Evolutionary conservation across 2,329 filamentous ascomycete species (phyloP), one percentile per base, ranked within the genome.

Genomic region (Fusarium fujikuroi): DNA sequence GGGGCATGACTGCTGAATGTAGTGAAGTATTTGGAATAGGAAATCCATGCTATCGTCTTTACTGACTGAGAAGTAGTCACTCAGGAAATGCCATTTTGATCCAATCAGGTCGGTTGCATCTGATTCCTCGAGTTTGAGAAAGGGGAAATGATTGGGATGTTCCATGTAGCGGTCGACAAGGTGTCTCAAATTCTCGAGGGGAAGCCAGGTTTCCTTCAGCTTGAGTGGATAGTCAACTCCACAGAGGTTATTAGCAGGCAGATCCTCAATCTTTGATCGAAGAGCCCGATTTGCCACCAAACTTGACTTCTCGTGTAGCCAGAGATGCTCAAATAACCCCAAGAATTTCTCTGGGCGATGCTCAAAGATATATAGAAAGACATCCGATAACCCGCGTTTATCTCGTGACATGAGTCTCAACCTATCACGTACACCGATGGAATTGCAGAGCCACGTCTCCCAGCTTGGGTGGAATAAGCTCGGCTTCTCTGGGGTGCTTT

Each of bases 11-110:
- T 1, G 2, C 59, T 65, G 8, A 16, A 71, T 66, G 0, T 11
- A 65, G 5, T 9, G n/a, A 5, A 75, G 64, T 28, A 75, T 63
- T 28, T 71, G 64, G n/a, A 75, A 56, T 5, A 75, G 25, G n/a
- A 73, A 73, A 5, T 75, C 64, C 32, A 75, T 0, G 15, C 5
- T 28, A 2, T 63, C 57, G 34, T 62, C 40, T 60, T 59, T 64
- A 11, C 28, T 19, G n/a, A 63, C 36, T n/a, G 36, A 59, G 43
- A 63, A 46, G 23, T 30, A 43, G 5, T 34, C 30, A 15, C 23
- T 21, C 16, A 59, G 18, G 1, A 59, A 59, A 23, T 19, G 9
- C 56, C 56, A 59, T 34, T 49, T 59, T 34, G 34, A 46, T 21
- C 0, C 21, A 4, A 9, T 28, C n/a, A n/a, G n/a, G n/a, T 46